phyloP scores from a whole-genome alignment of 2,329 filamentous ascomycete genomes.

The Colletotrichum paranaense region DNA sequence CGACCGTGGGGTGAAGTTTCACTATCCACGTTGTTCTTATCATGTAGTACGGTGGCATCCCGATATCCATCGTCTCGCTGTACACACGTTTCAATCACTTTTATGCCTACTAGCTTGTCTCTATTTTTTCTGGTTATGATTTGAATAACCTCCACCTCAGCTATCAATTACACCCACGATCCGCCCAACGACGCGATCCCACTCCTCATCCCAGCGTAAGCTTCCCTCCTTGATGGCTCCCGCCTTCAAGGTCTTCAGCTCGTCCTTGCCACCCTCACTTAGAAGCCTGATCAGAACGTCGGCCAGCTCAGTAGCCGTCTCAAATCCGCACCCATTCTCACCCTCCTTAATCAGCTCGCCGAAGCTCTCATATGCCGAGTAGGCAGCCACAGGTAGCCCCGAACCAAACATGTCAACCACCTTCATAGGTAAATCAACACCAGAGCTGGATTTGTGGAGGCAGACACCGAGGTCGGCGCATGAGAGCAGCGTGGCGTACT shows the following conservation, averaged over 20 bases:
- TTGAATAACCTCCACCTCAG: background rate
- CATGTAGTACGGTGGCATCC: background rate
- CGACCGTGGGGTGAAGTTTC: background rate
- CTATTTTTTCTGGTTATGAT: too few relatives aligned
- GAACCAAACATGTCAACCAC: constrained; percentile 99
- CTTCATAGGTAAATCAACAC: constrained; percentile 98
- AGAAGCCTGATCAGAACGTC: constrained; percentile 75
- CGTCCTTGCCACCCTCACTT: constrained; percentile 54
- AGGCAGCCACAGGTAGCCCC: constrained; percentile 89
- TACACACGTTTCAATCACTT: background rate
- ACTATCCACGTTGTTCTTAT: background rate
- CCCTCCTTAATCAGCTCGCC: constrained; percentile 90
- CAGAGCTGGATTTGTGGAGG: constrained; percentile 91
- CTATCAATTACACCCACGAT: constrained; percentile 67
- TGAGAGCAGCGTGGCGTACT: constrained; percentile 87
- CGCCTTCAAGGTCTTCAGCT: constrained; percentile 70
- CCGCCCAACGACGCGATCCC: constrained; percentile 83
- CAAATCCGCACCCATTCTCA: constrained; percentile 87
- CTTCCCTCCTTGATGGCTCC: constrained; percentile 81
- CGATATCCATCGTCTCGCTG: background rate
- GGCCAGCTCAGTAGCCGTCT: constrained; percentile 74
- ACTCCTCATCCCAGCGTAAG: constrained; percentile 90
- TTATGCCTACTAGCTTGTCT: too few relatives aligned
- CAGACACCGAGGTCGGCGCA: constrained; percentile 91
- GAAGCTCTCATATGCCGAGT: constrained; percentile 88